These are phyloP conservation scores for Serendipita sp. DNA, from an alignment of 768 basidiomycete species.

Conservation along the genomic window DNA sequence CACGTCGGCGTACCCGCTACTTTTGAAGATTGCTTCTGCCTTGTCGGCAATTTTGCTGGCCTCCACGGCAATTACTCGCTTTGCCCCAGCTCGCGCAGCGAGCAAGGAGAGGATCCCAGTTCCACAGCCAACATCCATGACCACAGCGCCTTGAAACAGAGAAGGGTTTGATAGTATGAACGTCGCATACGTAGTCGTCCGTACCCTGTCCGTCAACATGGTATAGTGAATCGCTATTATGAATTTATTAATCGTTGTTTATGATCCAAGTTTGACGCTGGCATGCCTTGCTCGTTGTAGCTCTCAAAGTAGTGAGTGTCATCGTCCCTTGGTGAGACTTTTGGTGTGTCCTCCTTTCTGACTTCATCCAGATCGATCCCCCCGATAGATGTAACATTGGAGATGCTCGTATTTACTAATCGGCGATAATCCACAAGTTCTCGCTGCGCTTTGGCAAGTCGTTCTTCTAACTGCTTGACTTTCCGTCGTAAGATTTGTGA, in stretches of 20 bases:
- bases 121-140: conserved; percentile 93
- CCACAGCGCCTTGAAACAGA: conserved; percentile 68
- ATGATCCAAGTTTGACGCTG: background rate
- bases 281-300: conserved; percentile 70
- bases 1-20: conserved; percentile 34
- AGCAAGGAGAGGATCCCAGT: conserved; percentile 86
- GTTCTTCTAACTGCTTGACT: conserved; percentile 43
- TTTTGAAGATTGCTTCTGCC: conserved; percentile 60
- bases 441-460: conserved; percentile 40
- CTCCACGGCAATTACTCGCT: conserved; percentile 80
- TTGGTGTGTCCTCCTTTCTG: conserved; percentile 20
- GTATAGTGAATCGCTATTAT: conserved; percentile 76
- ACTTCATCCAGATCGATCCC: conserved; percentile 22
- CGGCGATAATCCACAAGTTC: conserved; percentile 47
- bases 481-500: conserved; percentile 24
- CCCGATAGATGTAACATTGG: conserved; percentile 18
- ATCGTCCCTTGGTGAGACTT: conserved; percentile 45
- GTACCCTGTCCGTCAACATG: conserved; percentile 91
- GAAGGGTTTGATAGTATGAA: conserved; percentile 74
- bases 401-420: conserved; percentile 35
- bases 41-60: conserved; percentile 71
- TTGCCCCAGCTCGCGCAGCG: conserved; percentile 77
- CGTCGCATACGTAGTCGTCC: conserved; percentile 82
- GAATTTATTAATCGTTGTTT: background rate
- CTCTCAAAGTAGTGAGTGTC: conserved; percentile 90